phyloP scores from a whole-genome alignment of 306 rosid species.

The Fagus sylvatica region DNA sequence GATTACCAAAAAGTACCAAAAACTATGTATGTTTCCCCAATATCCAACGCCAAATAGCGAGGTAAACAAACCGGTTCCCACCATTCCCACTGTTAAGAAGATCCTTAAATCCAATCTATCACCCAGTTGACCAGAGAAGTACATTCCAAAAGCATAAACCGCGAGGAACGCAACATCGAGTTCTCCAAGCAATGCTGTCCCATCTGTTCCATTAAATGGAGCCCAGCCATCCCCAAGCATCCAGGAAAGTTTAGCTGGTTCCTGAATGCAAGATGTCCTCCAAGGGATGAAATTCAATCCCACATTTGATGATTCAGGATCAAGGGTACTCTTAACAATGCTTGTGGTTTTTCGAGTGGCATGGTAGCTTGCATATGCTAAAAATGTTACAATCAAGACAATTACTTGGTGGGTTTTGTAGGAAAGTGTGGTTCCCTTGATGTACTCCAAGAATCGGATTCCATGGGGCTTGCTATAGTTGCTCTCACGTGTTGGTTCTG shows the following conservation, averaged over 20 bases:
- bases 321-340: conserved; percentile 90
- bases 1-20: conserved; percentile 60
- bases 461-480: conserved; percentile 58
- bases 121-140: conserved; percentile 91
- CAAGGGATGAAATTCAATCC: conserved; percentile 40
- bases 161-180: conserved; percentile 92
- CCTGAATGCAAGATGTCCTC: conserved; percentile 20
- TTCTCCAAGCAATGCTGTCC: conserved; percentile 83
- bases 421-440: conserved; percentile 64
- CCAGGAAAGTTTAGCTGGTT: conserved; percentile 30
- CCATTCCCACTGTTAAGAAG: conserved; percentile 84
- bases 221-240: conserved; percentile 78
- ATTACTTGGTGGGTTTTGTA: conserved; percentile 79
- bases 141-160: conserved; percentile 90
- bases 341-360: conserved; percentile 94
- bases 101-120: conserved; percentile 78
- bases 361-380: conserved; percentile 89
- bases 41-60: conserved; percentile 81
- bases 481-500: conserved; percentile 39
- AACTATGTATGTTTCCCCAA: conserved; percentile 77
- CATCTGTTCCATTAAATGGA: conserved; percentile 77
- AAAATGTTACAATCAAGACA: conserved; percentile 76
- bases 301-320: conserved; percentile 58
- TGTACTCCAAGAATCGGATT: conserved; percentile 47
- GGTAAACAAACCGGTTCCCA: conserved; percentile 90